These are phyloP conservation scores for Kazachstania sp. DNA, from an alignment of 1,139 yeast species.

Conservation along the genomic window DNA sequence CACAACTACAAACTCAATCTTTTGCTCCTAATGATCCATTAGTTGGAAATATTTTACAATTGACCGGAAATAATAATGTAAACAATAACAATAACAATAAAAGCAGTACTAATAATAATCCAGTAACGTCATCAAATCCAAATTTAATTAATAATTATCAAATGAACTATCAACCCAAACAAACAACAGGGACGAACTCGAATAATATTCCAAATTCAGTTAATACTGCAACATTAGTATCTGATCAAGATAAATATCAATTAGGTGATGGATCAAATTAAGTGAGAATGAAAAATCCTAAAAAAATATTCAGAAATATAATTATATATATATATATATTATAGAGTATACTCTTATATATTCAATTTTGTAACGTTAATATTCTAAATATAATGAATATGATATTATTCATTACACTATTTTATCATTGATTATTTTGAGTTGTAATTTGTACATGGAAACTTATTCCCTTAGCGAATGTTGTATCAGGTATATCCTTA, in stretches of 20 bases:
- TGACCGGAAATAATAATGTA: not conserved
- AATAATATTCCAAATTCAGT: slow-evolving; percentile 2
- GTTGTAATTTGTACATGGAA: slow-evolving; percentile 27
- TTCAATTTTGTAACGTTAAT: not conserved
- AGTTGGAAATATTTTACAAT: not conserved
- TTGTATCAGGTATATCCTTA: slow-evolving; percentile 13
- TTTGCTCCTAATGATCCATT: too few species aligned
- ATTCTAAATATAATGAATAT: not conserved
- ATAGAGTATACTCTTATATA: not conserved
- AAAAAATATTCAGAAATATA: not conserved
- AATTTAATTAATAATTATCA: not conserved
- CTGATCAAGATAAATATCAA: slow-evolving; percentile 1
- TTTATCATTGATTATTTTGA: not conserved
- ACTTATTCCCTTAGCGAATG: slow-evolving; percentile 26
- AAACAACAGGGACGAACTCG: not conserved
- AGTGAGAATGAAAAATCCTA: not conserved
- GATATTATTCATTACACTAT: not conserved
- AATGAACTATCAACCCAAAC: not conserved
- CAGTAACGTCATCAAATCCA: not conserved
- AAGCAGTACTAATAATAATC: not conserved
- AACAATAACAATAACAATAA: not conserved
- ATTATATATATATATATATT: not conserved
- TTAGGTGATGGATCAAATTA: not conserved
- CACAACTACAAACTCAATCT: too few species aligned
- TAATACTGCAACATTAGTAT: not conserved